Base-by-base conservation (phyloP, 768 basidiomycete species). In the Cyclocybe aegerita region DNA sequence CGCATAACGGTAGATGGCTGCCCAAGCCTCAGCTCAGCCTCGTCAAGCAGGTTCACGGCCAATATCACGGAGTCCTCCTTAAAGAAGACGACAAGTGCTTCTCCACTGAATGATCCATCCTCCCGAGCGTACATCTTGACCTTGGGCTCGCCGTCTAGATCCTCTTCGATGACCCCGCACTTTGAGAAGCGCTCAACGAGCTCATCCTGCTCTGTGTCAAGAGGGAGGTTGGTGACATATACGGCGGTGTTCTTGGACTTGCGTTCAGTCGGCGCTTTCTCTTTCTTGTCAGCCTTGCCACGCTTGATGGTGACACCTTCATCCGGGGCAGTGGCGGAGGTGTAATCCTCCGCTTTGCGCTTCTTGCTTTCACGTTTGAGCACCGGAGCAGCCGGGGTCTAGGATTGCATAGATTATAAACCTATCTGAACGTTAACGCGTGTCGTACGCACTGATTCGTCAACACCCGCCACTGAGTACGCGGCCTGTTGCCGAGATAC, bases 31-130 rank as follows among this genome's bases (percentile, higher is more conserved):
- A 99, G 72, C 65, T 97, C 94, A 1, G 91, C 91, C 52, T 98
- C 96, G 65, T 98, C 95, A 53, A 98, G 73, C 46, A 98, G 74
- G 57, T 77, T 88, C 54, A 90, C 63, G 7, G 95, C 96, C 47
- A 98, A 75, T 3, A 73, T 69, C 14, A 98, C 97, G n/a, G 89
- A 92, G 53, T 93, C 95, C 65, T 96, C 93, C 68, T 97, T 97
- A 78, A 98, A 96, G 69, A 90, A 99, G 32, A 98, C 93, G 50
- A 99, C 86, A 56, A 98, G 71, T 2, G 94, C 96, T 58, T 98
- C 96, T 35, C 97, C 96, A 58, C 82, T 97, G 69, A 98, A 97
- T 17, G 79, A 64, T 32, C 95, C 94, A 53, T 90, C 82, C 4
- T 91, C 92, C 51, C 82, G 83, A 40, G 90, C 88, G 67, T 99